Percentiles rank a stretch among this genome's conserved stretches.
These are phyloP conservation scores for Xeromyces bisporus DNA, from an alignment of 495 filamentous ascomycete species.

Conservation along the genomic window DNA sequence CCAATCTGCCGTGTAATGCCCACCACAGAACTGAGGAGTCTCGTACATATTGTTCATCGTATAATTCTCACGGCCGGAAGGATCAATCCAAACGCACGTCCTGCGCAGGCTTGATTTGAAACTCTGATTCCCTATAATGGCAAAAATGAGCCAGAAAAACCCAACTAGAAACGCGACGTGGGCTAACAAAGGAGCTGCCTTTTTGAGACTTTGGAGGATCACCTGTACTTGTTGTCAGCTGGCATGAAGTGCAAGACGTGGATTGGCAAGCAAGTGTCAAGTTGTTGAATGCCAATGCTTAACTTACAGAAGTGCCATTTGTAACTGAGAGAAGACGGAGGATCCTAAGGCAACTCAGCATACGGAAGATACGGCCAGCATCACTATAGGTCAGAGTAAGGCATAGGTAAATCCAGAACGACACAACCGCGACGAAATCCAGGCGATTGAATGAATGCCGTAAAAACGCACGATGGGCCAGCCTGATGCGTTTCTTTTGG, in stretches of 20 bases:
- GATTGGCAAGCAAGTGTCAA: too few relatives aligned
- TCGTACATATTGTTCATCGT: slow-evolving; percentile 31
- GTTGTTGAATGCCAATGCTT: too few relatives aligned
- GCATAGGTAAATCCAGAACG: slow-evolving; percentile 80
- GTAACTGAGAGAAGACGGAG: slow-evolving; percentile 76
- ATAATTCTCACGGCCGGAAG: slow-evolving; percentile 22
- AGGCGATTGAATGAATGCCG: slow-evolving; percentile 90
- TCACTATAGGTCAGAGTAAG: slow-evolving; percentile 55
- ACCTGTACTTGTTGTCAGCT: slow-evolving; percentile 34
- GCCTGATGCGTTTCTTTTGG: slow-evolving; percentile 64
- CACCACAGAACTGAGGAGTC: slow-evolving; percentile 67
- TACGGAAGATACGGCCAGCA: slow-evolving; percentile 58
- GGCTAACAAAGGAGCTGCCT: slow-evolving; percentile 82
- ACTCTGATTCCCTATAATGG: slow-evolving; percentile 88
- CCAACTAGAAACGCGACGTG: slow-evolving; percentile 91
- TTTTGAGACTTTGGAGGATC: slow-evolving; percentile 87
- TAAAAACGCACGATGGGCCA: slow-evolving; percentile 84
- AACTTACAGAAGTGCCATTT: slow-evolving; percentile 65
- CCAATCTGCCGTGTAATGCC: slow-evolving; percentile 47
- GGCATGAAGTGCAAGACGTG: slow-evolving; percentile 3
- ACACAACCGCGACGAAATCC: slow-evolving; percentile 91
- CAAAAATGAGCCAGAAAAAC: slow-evolving; percentile 98
- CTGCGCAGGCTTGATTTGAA: slow-evolving; percentile 91
- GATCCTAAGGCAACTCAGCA: slow-evolving; percentile 90
- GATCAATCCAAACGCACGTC: slow-evolving; percentile 73